Evolutionary conservation across 2,329 filamentous ascomycete genomes (phyloP).

Genomic region (Aspergillus chevalieri): DNA sequence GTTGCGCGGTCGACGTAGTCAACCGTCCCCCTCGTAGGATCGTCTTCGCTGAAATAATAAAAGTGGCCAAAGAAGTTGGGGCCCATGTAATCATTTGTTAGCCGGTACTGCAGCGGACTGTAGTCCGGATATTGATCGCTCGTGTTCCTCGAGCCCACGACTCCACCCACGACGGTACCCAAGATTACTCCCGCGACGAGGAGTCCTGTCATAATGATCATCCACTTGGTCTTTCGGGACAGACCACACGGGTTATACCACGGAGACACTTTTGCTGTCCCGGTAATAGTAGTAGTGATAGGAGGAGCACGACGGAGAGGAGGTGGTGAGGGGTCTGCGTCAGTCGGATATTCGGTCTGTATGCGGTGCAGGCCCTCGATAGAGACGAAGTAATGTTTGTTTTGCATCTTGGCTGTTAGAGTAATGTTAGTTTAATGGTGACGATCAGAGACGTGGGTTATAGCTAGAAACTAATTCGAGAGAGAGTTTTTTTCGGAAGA

Average conservation of each 20-base stretch:
- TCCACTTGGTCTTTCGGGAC: background rate
- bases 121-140: background rate
- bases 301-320: no score
- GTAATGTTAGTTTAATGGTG: no score
- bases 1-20: slow-evolving; percentile 29
- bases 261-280: background rate
- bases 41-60: slow-evolving; percentile 35
- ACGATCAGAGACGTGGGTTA: no score
- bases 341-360: no score
- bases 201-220: background rate
- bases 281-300: no score
- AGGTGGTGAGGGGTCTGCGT: no score
- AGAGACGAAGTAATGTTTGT: no score
- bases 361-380: no score
- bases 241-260: background rate
- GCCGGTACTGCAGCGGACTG: slow-evolving; percentile 25
- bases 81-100: slow-evolving; percentile 35
- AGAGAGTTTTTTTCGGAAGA: no score
- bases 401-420: no score
- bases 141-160: no score
- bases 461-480: no score
- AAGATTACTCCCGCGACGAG: background rate
- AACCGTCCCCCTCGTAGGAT: slow-evolving; percentile 38
- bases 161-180: background rate
- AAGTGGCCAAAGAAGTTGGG: slow-evolving; percentile 40